Evolutionary conservation across 257 asterid genomes (phyloP), one percentile per base, ranked within the genome.

Genomic region (Petunia axillaris): DNA sequence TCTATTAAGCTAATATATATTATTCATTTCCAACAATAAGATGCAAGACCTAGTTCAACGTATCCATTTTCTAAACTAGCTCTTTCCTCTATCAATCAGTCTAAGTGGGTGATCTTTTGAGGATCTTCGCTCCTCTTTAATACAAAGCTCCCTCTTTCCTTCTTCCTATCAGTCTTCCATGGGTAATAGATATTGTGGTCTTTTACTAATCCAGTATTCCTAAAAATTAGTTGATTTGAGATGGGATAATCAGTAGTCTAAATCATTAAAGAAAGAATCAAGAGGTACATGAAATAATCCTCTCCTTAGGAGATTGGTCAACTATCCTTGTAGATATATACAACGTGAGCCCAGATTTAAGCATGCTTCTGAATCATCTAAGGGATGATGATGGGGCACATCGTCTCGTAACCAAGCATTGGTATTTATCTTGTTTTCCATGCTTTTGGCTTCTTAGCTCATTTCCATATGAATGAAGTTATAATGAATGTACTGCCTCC

Each of bases 171-270:
- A 25, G 36, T 71, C 77, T 48, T 71, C 16, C 60, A 25, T 46
- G 77, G 77, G 54, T 71, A 25, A 48, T 71, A 46, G 41, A 71
- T 43, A 71, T 71, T 43, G 43, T 48, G 11, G 44, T 71, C 57
- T 71, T 43, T 71, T 48, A 48, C 60, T 46, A 10, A 71, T 39
- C 77, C 60, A 71, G 48, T 60, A 48, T 71, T 60, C 36, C 58
- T 3, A 71, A 71, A n/a, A 71, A 46, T 9, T 35, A 11, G 62
- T 48, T 48, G 41, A 48, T 71, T 5, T 71, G 44, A 71, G 41
- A 71, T 48, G n/a, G 60, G 35, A 11, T n/a, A 68, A 71, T 71
- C n/a, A 43, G 35, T 59, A 25, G 48, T 16, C 60, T 71, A 35
- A 71, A 35, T 48, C 77, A 71, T 41, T 8, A 46, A 71, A 59